Evolutionary conservation across 768 basidiomycete genomes (phyloP).

Genomic region (Postia placenta): DNA sequence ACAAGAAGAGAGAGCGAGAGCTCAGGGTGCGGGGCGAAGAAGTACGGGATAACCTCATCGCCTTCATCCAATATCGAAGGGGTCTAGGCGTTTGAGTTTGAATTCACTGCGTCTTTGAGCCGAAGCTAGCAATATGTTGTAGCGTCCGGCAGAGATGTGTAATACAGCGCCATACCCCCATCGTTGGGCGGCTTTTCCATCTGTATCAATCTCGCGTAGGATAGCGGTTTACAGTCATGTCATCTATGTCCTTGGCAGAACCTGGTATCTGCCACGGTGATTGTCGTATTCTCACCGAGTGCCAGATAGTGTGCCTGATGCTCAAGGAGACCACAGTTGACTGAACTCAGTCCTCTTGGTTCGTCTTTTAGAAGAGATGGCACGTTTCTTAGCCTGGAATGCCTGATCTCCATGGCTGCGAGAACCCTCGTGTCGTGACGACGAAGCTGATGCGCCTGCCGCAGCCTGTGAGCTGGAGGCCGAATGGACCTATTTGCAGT

Average conservation of each 20-base stretch:
- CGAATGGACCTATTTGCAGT: too few relatives aligned
- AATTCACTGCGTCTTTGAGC: not conserved
- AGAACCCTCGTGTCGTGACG: too few relatives aligned
- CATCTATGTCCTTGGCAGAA: too few relatives aligned
- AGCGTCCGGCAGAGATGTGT: not conserved
- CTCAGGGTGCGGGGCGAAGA: constrained; percentile 67
- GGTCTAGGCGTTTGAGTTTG: constrained; percentile 38
- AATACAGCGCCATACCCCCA: not conserved
- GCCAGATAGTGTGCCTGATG: too few relatives aligned
- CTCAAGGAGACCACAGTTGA: too few relatives aligned
- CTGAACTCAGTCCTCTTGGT: too few relatives aligned
- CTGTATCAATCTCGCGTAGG: not conserved
- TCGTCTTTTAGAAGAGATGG: too few relatives aligned
- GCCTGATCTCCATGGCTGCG: too few relatives aligned
- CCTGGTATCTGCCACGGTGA: too few relatives aligned
- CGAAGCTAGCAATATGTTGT: not conserved
- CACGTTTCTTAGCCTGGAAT: too few relatives aligned
- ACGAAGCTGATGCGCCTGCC: not conserved
- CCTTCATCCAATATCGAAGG: constrained; percentile 69
- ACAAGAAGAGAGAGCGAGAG: constrained; percentile 61
- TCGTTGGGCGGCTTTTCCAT: not conserved
- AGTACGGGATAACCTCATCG: constrained; percentile 67
- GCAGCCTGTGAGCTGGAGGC: not conserved
- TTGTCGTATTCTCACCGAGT: too few relatives aligned
- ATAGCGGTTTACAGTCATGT: too few relatives aligned